phyloP scores from a whole-genome alignment of 192 early-diverging fungal genomes.

The Umbelopsis isabellina region DNA sequence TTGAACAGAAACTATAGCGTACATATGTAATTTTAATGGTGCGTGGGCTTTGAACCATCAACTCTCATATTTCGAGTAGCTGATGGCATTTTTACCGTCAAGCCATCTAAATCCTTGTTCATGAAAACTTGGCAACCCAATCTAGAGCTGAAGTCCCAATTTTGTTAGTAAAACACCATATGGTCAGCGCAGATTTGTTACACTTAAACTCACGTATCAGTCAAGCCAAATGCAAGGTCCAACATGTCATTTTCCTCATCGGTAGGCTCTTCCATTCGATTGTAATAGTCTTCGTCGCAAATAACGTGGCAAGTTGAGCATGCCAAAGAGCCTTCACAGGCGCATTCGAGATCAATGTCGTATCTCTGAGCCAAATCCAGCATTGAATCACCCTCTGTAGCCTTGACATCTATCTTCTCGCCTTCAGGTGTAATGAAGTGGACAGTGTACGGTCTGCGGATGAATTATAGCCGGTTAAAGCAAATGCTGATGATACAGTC shows the following conservation, averaged over 20 bases:
- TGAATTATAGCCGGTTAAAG: not conserved
- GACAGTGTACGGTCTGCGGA: slow-evolving; percentile 57
- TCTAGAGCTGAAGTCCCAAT: slow-evolving; percentile 62
- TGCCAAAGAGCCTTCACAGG: slow-evolving; percentile 94
- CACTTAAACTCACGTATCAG: slow-evolving; percentile 78
- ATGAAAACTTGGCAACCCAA: slow-evolving; percentile 93
- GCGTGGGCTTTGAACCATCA: slow-evolving; percentile 54
- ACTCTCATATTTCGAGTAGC: slow-evolving; percentile 91
- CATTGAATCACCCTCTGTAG: slow-evolving; percentile 84
- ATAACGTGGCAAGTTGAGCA: slow-evolving; percentile 97
- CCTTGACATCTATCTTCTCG: slow-evolving; percentile 72
- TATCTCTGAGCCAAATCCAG: slow-evolving; percentile 91
- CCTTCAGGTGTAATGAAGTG: slow-evolving; percentile 88
- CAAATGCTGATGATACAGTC: not conserved
- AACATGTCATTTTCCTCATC: slow-evolving; percentile 99
- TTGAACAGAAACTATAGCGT: not conserved
- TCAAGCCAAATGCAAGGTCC: slow-evolving; percentile 94
- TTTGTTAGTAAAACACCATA: not conserved
- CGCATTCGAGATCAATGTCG: slow-evolving; percentile 94
- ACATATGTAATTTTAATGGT: slow-evolving; percentile 27
- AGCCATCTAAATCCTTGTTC: slow-evolving; percentile 84
- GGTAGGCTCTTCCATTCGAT: slow-evolving; percentile 86
- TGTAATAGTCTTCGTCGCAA: slow-evolving; percentile 77
- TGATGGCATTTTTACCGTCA: slow-evolving; percentile 85
- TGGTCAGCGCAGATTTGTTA: not conserved